Percentiles rank a stretch among this genome's conserved stretches.
phyloP scores from a whole-genome alignment of 2,329 filamentous ascomycete genomes.

The Fusarium cicatricum region DNA sequence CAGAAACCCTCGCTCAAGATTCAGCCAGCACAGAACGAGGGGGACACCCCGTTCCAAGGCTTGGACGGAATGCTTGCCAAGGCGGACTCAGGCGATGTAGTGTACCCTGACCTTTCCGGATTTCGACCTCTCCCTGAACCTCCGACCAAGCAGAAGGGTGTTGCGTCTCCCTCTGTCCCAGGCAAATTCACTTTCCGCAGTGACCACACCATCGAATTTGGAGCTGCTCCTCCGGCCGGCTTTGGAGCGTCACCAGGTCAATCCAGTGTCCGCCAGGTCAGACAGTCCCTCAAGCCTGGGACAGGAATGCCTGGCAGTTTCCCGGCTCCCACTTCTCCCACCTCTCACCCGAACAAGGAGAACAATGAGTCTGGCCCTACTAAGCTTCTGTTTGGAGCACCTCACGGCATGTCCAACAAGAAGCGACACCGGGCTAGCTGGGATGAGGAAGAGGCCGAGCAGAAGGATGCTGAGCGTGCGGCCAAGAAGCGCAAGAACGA shows the following conservation, averaged over 20 bases:
- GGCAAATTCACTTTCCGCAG: constrained; percentile 72
- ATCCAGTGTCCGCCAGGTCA: constrained; percentile 67
- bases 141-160: constrained; percentile 37
- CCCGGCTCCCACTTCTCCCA: constrained; percentile 48
- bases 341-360: constrained; percentile 60
- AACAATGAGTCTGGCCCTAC: constrained; percentile 55
- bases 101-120: constrained; percentile 63
- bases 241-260: constrained; percentile 68
- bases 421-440: constrained; percentile 67
- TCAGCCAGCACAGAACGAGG: constrained; percentile 42
- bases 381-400: constrained; percentile 55
- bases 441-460: constrained; percentile 64
- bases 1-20: constrained; percentile 60
- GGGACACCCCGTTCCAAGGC: constrained; percentile 43
- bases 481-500: constrained; percentile 67
- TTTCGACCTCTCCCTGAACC: constrained; percentile 46
- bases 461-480: constrained; percentile 57
- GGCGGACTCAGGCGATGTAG: constrained; percentile 47
- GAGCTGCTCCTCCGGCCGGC: constrained; percentile 54
- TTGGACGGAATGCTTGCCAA: constrained; percentile 41
- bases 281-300: constrained; percentile 56
- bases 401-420: constrained; percentile 72
- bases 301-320: constrained; percentile 65
- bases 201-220: constrained; percentile 70
- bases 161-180: constrained; percentile 53